A percentile compares a stretch with the other conserved stretches of the same genome.
Conservation (phyloP, 495 filamentous ascomycete species). For the Hypoxylon fragiforme region DNA sequence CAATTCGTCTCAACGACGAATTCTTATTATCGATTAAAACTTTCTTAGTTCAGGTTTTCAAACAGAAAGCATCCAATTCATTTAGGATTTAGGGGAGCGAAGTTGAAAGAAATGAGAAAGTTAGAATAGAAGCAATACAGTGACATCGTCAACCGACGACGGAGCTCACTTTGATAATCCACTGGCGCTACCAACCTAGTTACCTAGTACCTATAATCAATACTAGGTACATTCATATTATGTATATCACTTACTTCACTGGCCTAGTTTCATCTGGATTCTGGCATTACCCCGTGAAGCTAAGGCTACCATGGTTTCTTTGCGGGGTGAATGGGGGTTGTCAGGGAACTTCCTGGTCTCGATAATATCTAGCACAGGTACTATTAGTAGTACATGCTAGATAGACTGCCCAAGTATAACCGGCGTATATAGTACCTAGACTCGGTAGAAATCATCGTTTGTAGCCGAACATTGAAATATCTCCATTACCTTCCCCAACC, state of each 20-base stretch:
- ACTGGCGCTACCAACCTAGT: too few relatives aligned
- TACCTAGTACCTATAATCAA: too few relatives aligned
- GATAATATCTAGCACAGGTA: too few relatives aligned
- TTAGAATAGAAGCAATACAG: background rate
- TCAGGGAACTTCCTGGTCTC: too few relatives aligned
- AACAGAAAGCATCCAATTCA: background rate
- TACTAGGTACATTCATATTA: too few relatives aligned
- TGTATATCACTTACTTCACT: background rate
- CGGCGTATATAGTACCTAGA: too few relatives aligned
- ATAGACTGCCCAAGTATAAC: too few relatives aligned
- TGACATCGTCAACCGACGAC: conserved; percentile 8
- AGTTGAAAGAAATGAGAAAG: background rate
- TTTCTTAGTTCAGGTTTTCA: background rate
- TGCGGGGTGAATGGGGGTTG: conserved; percentile 19
- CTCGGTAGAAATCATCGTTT: conserved; percentile 28
- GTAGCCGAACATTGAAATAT: conserved; percentile 11
- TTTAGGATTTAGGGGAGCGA: background rate
- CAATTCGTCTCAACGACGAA: background rate
- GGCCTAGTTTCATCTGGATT: background rate
- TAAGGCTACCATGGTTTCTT: conserved; percentile 2
- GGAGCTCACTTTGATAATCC: conserved; percentile 2
- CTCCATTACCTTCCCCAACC: conserved; percentile 14
- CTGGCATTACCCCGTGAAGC: background rate
- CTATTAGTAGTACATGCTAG: too few relatives aligned
- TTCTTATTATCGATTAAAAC: background rate